Conservation (phyloP, 768 basidiomycete genomes). For the Trichaptum fuscoviolaceum region DNA sequence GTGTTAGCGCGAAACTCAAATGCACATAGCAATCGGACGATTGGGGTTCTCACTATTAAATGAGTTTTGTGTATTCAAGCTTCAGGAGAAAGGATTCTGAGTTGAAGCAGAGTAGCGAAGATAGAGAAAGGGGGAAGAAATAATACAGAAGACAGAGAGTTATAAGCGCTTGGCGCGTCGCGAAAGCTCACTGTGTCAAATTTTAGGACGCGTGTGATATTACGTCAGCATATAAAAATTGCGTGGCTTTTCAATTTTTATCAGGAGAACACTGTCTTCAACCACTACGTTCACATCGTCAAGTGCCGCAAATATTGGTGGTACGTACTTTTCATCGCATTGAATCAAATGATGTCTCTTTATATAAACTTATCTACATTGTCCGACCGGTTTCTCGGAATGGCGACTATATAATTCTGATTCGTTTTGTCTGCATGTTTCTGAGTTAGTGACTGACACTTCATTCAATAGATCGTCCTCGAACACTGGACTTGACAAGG, state of each 20-base stretch:
- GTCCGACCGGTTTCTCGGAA: conserved; percentile 57
- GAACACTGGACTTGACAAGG: no score
- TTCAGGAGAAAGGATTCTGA: conserved; percentile 19
- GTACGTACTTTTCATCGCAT: not conserved
- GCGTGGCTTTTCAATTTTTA: not conserved
- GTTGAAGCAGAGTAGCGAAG: not conserved
- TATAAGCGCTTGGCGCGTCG: not conserved
- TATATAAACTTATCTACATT: conserved; percentile 80
- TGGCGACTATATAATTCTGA: conserved; percentile 39
- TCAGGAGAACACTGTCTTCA: not conserved
- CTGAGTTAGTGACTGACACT: conserved; percentile 13
- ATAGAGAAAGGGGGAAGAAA: not conserved
- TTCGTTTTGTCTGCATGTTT: conserved; percentile 25
- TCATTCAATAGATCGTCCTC: no score
- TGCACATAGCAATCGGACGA: not conserved
- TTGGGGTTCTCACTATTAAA: conserved; percentile 22
- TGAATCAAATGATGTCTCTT: conserved; percentile 45
- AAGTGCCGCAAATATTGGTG: not conserved
- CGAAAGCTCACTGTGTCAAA: conserved; percentile 4
- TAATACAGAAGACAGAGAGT: not conserved
- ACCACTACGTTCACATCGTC: not conserved
- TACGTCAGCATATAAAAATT: not conserved
- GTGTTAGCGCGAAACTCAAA: conserved; percentile 12
- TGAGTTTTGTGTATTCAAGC: conserved; percentile 16
- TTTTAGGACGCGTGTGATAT: conserved; percentile 4